Percentiles rank a stretch among this genome's conserved stretches.
Evolutionary conservation across 2,329 filamentous ascomycete genomes (phyloP).

Genomic region (Arthrinium puccinioides): DNA sequence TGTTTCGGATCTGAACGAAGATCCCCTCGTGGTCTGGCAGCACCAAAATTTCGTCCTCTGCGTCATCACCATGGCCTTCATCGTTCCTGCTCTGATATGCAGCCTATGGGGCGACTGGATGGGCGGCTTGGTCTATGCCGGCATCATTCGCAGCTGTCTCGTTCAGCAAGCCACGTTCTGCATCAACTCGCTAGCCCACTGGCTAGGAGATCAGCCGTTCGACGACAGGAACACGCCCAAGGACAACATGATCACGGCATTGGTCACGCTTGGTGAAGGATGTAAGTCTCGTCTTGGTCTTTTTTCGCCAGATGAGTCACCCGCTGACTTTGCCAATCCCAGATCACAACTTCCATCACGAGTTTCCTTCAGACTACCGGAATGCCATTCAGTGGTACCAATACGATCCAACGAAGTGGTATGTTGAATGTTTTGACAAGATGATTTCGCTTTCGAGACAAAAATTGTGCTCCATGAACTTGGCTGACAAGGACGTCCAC

Average conservation of each 20-base stretch:
- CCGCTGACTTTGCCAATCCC: too few relatives aligned
- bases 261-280: conserved; percentile 61
- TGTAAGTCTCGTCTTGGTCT: too few relatives aligned
- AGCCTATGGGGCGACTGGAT: conserved; percentile 41
- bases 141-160: conserved; percentile 43
- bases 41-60: conserved; percentile 40
- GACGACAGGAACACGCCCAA: conserved; percentile 64
- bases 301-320: too few relatives aligned
- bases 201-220: conserved; percentile 58
- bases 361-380: conserved; percentile 64
- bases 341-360: conserved; percentile 71
- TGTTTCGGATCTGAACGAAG: conserved; percentile 42
- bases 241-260: conserved; percentile 59
- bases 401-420: conserved; percentile 65
- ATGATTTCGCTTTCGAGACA: too few relatives aligned
- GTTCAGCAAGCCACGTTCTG: conserved; percentile 47
- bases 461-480: too few relatives aligned
- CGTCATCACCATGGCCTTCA: conserved; percentile 36
- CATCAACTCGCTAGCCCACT: conserved; percentile 45
- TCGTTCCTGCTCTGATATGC: conserved; percentile 40
- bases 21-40: conserved; percentile 40
- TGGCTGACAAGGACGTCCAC: too few relatives aligned
- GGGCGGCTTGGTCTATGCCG: conserved; percentile 42
- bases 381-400: conserved; percentile 65
- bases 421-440: too few relatives aligned